Evolutionary conservation across 768 basidiomycete genomes (phyloP).

Genomic region (Amanita inopinata): DNA sequence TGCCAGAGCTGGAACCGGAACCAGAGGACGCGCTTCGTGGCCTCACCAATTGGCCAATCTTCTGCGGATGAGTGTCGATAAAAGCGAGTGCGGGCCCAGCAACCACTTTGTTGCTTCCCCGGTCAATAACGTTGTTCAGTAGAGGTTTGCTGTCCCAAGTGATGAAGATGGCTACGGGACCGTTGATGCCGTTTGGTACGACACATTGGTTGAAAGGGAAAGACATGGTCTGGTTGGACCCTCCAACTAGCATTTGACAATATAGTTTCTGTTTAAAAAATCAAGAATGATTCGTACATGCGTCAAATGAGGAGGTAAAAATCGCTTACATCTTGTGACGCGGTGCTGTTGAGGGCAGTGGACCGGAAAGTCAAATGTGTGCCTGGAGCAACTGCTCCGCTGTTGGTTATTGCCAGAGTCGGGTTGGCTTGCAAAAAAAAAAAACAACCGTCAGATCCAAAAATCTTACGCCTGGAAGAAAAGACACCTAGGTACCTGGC

Average conservation of each 20-base stretch:
- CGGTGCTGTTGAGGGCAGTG: conserved; percentile 40
- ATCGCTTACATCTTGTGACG: conserved; percentile 29
- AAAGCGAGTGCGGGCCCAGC: conserved; percentile 67
- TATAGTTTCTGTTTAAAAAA: conserved; percentile 33
- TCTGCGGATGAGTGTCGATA: conserved; percentile 50
- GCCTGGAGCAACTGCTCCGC: conserved; percentile 43
- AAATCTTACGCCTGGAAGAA: no score
- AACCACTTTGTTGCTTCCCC: conserved; percentile 42
- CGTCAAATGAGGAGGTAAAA: not conserved
- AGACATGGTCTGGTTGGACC: conserved; percentile 40
- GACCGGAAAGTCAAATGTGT: conserved; percentile 56
- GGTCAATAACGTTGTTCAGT: conserved; percentile 48
- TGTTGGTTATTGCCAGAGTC: conserved; percentile 53
- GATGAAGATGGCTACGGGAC: conserved; percentile 66
- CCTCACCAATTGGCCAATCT: conserved; percentile 33
- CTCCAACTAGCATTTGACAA: conserved; percentile 75
- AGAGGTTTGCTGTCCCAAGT: conserved; percentile 56
- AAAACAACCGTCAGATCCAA: no score
- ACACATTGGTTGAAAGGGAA: conserved; percentile 52
- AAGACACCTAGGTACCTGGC: conserved; percentile 29
- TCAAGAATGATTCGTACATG: conserved; percentile 8
- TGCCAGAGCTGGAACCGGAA: conserved; percentile 6
- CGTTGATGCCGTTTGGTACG: conserved; percentile 60
- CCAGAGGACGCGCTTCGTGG: no score
- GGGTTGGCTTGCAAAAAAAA: no score